Percentiles rank a stretch among this genome's conserved stretches.
These are phyloP conservation scores for Groenewaldozyma tartarivorans DNA, from an alignment of 805 yeast genomes.

Conservation along the genomic window DNA sequence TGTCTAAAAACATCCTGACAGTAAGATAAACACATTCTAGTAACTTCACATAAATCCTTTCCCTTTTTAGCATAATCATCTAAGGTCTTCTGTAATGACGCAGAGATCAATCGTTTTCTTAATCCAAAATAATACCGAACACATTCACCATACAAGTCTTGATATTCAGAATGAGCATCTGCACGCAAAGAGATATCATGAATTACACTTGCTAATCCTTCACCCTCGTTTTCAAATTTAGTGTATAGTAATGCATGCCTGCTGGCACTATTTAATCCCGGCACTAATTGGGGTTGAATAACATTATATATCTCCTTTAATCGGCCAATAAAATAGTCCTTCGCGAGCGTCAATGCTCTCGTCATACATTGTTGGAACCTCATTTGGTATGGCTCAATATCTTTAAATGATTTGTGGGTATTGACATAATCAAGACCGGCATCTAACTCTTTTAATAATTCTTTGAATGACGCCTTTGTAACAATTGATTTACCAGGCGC, in stretches of 20 bases:
- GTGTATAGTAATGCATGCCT: conserved; percentile 58
- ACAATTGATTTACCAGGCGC: conserved; percentile 64
- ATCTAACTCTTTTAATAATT: conserved; percentile 51
- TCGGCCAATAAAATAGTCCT: conserved; percentile 45
- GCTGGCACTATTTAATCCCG: conserved; percentile 30
- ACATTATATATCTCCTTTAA: conserved; percentile 26
- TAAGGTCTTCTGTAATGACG: conserved; percentile 33
- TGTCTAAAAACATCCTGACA: conserved; percentile 50
- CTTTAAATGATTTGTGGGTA: conserved; percentile 52
- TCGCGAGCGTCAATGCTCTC: conserved; percentile 64
- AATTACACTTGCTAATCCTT: conserved; percentile 29
- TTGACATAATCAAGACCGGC: conserved; percentile 53
- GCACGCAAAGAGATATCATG: conserved; percentile 32
- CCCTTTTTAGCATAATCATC: conserved; percentile 22
- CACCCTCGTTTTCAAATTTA: conserved; percentile 44
- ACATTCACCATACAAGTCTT: conserved; percentile 60
- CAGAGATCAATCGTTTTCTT: conserved; percentile 41
- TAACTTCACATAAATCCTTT: conserved; percentile 43
- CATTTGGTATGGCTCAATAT: conserved; percentile 55
- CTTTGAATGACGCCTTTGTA: conserved; percentile 44
- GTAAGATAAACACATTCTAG: conserved; percentile 53
- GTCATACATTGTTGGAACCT: conserved; percentile 79
- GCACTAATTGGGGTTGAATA: conserved; percentile 11
- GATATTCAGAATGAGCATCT: conserved; percentile 41
- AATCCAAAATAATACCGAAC: conserved; percentile 51